phyloP scores from a whole-genome alignment of 306 rosid genomes.

The Phaseolus lunatus region DNA sequence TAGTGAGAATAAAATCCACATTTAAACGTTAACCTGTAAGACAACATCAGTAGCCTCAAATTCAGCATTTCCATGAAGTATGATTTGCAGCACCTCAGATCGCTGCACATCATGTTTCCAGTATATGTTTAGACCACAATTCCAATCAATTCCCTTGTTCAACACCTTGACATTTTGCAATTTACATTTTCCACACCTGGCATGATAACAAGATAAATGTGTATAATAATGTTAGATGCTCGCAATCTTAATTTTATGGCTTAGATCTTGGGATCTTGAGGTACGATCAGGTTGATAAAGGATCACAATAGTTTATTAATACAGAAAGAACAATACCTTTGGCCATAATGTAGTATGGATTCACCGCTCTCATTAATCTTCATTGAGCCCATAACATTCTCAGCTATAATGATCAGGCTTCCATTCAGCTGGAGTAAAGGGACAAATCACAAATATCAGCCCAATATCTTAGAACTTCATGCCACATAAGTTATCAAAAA shows the following conservation, averaged over 20 bases:
- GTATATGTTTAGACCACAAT: slow-evolving; percentile 62
- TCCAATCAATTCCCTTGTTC: slow-evolving; percentile 90
- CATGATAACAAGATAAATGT: slow-evolving; percentile 47
- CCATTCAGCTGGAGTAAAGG: slow-evolving; percentile 74
- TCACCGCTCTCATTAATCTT: slow-evolving; percentile 64
- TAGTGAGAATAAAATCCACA: not conserved
- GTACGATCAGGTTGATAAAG: slow-evolving; percentile 2
- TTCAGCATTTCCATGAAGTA: slow-evolving; percentile 95
- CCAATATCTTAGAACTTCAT: slow-evolving; percentile 27
- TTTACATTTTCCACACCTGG: slow-evolving; percentile 96
- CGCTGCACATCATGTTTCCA: slow-evolving; percentile 89
- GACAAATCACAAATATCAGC: slow-evolving; percentile 54
- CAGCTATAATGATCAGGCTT: slow-evolving; percentile 76
- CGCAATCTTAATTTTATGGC: slow-evolving; percentile 35
- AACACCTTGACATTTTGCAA: slow-evolving; percentile 78
- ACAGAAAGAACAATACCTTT: slow-evolving; percentile 61
- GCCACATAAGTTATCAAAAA: slow-evolving; percentile 34
- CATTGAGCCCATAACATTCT: slow-evolving; percentile 72
- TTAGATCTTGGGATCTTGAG: not conserved
- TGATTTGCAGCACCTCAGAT: slow-evolving; percentile 67
- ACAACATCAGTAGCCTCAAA: slow-evolving; percentile 83
- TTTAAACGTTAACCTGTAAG: slow-evolving; percentile 68
- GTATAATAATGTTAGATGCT: slow-evolving; percentile 28
- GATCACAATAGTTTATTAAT: slow-evolving; percentile 11
- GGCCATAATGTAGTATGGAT: slow-evolving; percentile 76